These are phyloP conservation scores for Castanea sativa DNA, from an alignment of 306 rosid genomes.

Conservation along the genomic window DNA sequence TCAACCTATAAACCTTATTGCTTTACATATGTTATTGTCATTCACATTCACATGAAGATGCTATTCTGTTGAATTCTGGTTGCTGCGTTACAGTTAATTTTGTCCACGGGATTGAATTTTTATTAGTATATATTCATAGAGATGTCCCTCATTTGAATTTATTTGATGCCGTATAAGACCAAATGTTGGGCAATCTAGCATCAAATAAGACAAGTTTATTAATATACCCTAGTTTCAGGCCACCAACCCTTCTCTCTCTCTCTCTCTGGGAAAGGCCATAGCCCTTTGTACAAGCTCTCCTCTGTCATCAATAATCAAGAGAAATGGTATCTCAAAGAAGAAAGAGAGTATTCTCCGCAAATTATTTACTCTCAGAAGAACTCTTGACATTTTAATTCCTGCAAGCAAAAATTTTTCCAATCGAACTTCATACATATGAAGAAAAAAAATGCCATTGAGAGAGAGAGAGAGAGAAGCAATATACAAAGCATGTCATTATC, in stretches of 20 bases:
- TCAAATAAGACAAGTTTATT: slow-evolving; percentile 1
- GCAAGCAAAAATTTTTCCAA: not conserved
- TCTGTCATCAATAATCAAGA: not conserved
- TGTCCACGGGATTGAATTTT: not conserved
- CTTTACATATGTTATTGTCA: not conserved
- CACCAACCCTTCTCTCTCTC: not conserved
- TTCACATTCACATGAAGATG: not conserved
- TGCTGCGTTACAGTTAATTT: not conserved
- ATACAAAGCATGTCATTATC: not conserved
- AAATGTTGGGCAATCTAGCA: not conserved
- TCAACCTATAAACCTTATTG: not conserved
- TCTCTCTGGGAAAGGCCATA: too few relatives aligned
- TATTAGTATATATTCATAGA: not conserved
- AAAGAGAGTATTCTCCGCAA: too few relatives aligned
- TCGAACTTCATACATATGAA: too few relatives aligned
- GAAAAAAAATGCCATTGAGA: too few relatives aligned
- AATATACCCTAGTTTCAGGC: not conserved
- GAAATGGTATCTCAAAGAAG: not conserved
- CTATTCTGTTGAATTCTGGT: not conserved
- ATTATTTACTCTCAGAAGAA: not conserved
- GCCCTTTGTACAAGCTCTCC: not conserved
- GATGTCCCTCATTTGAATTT: not conserved
- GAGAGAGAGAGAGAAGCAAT: not conserved
- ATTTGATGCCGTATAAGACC: not conserved
- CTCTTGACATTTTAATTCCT: not conserved